Evolutionary conservation across 495 filamentous ascomycete genomes (phyloP), one percentile per base, ranked within the genome.

Genomic region (Lentithecium fluviatile): DNA sequence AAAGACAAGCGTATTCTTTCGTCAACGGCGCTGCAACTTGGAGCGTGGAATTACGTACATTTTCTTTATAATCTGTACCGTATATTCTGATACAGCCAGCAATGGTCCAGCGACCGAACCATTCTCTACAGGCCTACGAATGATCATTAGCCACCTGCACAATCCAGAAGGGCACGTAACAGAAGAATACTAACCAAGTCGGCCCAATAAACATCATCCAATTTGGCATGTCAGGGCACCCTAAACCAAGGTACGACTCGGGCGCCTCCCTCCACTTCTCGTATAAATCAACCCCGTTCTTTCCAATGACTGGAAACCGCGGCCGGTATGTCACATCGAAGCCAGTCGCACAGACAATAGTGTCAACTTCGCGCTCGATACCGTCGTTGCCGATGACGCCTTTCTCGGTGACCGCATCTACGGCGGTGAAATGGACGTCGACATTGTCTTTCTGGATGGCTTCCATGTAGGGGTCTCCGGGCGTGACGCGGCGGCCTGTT

Each of bases 321-420:
- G 73, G 73, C 11, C 49, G 36, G 48, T 73, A 75, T 10, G 65
- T 66, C 17, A 71, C 69, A 45, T 75, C 73, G 49, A 75, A 75
- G 24, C 73, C 73, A 1, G 73, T 75, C 2, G 73, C 71, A 43
- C 73, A 75, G 29, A 74, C 51, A 42, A 75, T 70, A 6, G 70
- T 71, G 56, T 75, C 73, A 32, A 65, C 60, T 29, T 71, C 63
- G 13, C 69, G 59, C 59, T 74, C 71, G 13, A 51, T 55, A 11
- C 71, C 73, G 42, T 73, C 70, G n/a, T 49, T 71, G 12, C 71
- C 71, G 1, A 73, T 65, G 0, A 73, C 67, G 17, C 73, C 71
- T 7, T 66, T 65, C 55, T 69, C 64, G 0, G 73, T 73, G 42
- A 69, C 65, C 17, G 51, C 40, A 5, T 37, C 59, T 11, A 72